These are phyloP conservation scores for Striga asiatica DNA, from an alignment of 257 asterid species.

Conservation along the genomic window DNA sequence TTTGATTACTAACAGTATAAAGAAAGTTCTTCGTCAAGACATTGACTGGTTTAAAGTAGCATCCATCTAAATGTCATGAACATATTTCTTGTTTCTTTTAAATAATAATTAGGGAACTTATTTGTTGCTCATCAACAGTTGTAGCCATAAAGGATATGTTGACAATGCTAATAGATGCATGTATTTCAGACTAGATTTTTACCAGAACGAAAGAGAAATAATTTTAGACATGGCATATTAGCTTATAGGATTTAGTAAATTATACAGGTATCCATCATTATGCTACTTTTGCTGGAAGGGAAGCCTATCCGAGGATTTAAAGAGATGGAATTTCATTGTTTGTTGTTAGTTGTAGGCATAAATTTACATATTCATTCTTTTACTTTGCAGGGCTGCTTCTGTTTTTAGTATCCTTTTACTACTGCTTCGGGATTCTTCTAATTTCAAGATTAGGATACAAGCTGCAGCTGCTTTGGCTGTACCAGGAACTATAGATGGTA, in stretches of 20 bases:
- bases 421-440: conserved; percentile 83
- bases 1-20: neutral
- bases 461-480: conserved; percentile 98
- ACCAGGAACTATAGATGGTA: conserved; percentile 68
- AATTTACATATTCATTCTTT: conserved; percentile 8
- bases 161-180: neutral
- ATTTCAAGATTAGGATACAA: conserved; percentile 92
- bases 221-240: neutral
- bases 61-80: neutral
- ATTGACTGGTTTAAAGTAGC: neutral
- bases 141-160: too few species aligned
- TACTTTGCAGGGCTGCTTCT: conserved; percentile 72
- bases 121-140: too few species aligned
- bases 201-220: neutral
- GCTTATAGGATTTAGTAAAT: conserved; percentile 5
- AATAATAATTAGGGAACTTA: too few species aligned
- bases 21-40: neutral
- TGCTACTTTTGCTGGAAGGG: neutral
- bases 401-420: conserved; percentile 77
- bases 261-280: neutral
- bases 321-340: conserved; percentile 2
- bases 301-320: neutral
- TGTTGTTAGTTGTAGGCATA: neutral
- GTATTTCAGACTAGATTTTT: neutral
- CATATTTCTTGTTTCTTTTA: neutral